Conservation (phyloP, 441 rosid species). For the Pelargonium citronellum region DNA sequence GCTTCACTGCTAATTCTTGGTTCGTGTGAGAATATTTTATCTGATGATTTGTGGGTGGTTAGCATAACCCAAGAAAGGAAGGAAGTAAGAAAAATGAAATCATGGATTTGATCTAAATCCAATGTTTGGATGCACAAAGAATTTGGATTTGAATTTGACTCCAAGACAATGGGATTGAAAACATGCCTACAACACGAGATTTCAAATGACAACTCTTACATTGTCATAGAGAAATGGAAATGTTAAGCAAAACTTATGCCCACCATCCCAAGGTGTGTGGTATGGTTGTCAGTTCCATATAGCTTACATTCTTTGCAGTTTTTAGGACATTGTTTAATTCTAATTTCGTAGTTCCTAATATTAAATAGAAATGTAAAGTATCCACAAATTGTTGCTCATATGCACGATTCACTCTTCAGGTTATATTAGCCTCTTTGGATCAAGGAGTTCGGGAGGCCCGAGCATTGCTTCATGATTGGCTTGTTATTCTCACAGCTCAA, state of each 20-base stretch:
- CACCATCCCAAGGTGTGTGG: not conserved
- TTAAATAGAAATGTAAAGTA: not conserved
- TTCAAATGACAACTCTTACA: not conserved
- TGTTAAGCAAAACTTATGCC: not conserved
- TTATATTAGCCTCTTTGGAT: slow-evolving; percentile 79
- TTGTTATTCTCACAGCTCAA: slow-evolving; percentile 79
- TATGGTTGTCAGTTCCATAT: not conserved
- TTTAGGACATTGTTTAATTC: not conserved
- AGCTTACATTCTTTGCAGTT: not conserved
- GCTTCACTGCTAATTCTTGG: not conserved
- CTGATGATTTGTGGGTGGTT: not conserved
- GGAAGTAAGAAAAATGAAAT: too few species aligned
- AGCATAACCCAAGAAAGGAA: too few species aligned
- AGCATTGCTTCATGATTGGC: slow-evolving; percentile 93
- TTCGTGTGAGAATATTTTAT: not conserved
- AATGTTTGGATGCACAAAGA: too few species aligned
- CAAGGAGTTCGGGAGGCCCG: slow-evolving; percentile 94
- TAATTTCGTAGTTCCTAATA: too few species aligned
- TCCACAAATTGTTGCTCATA: slow-evolving; percentile 6
- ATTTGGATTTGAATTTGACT: too few species aligned
- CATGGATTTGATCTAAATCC: too few species aligned
- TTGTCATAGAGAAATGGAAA: not conserved
- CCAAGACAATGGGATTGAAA: too few species aligned
- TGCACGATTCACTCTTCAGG: slow-evolving; percentile 34
- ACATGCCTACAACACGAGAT: too few species aligned